Evolutionary conservation across 2,329 filamentous ascomycete species (phyloP), one percentile per base, ranked within the genome.

Genomic region (Chrysoporthe puriensis): DNA sequence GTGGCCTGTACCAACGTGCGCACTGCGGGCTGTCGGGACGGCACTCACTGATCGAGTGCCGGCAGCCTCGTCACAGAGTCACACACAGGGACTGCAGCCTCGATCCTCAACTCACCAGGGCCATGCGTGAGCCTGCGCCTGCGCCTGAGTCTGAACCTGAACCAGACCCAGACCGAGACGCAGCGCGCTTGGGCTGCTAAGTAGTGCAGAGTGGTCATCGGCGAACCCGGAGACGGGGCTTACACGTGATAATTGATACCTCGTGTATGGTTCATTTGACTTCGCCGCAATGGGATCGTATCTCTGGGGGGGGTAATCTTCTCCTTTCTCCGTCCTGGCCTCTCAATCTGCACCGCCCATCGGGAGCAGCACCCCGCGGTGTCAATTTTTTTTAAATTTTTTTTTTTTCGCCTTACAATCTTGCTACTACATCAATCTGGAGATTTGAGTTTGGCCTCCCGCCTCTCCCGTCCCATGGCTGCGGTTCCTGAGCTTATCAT

Each of bases 181-280:
- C 6, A 26, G 21, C 50, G 32, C 32, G 50, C 50, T 54, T 54
- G 50, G 50, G 16, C 50, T 26, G 26, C 26, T 26, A 26, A 26
- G 2, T 34, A 2, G 13, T 21, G 21, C 50, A 13, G 6, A 34
- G 26, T 46, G 42, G 18, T 48, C 42, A 21, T 61, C 59, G 59
- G 59, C 59, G 59, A 48, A 46, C 1, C 59, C 59, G 59, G 43
- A 40, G 42, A 26, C 26, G 26, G 40, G 26, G 11, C 59, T 61
- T 48, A 34, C n/a, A n/a, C 42, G 3, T 14, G 42, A 36, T 11
- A 9, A 46, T 34, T 48, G 43, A 61, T n/a, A 18, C 14, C 42
- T 48, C 42, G 40, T 42, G 57, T 60, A n/a, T 61, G 59, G 59
- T 18, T 40, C 54, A 36, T 40, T 57, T 57, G 48, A 21, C 26